Base-by-base conservation (phyloP, 345 rosid species). In the Eucalyptus pauciflora region DNA sequence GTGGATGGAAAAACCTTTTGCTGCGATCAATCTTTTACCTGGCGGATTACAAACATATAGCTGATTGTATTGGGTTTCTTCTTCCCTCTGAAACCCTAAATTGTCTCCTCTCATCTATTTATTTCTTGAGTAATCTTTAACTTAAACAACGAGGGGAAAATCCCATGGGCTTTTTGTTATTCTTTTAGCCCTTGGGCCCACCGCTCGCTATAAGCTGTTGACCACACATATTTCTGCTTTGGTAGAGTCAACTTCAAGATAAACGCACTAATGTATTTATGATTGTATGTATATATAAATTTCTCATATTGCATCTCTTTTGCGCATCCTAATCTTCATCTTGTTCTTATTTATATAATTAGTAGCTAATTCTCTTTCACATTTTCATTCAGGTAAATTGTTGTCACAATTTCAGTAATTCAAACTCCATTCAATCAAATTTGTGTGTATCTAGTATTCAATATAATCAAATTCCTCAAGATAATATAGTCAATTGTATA, bases 151-250 rank as follows among this genome's bases (percentile, higher is more conserved):
- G 33, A 54, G 69, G 33, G 0, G 31, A 62, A 62, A 62, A 13
- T 29, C 69, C 69, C 33, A 27, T 29, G 69, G 69, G 69, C 33
- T 62, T 62, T 60, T 62, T 29, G 17, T 12, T 8, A 13, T 27
- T 62, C 16, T 29, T 62, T 54, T 62, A 29, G 69, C 76, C 7
- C 11, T 67, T 0, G 37, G 76, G n/a, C 76, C 41, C 8, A 37
- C 41, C 41, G 41, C 0, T 31, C 6, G 11, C 76, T 15, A 14
- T n/a, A 29, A n/a, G 76, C 22, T 4, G 10, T 8, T 67, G 0
- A 67, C 18, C 41, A 3, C 37, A 67, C 20, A 31, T 0, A n/a
- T 67, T n/a, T 4, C 0, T n/a, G 41, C 41, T 67, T 31, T 31
- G 20, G 13, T 29, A 15, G 0, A 67, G 10, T 1, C 76, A 67